Base-by-base conservation (phyloP, 2,329 filamentous ascomycete genomes). In the Hypoxylon sp. region DNA sequence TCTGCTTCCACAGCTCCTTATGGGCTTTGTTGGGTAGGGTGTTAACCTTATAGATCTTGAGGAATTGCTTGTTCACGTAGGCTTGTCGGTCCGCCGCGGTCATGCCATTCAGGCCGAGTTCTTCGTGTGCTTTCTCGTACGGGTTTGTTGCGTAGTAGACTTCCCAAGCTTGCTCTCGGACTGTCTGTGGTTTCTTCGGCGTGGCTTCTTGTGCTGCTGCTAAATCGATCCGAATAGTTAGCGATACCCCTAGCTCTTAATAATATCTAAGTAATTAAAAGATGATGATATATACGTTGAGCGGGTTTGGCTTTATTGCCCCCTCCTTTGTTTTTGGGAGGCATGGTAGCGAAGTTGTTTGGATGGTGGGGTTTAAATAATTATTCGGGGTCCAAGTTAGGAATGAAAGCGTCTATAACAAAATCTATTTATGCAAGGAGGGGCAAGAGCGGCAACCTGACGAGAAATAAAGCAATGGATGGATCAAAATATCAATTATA, bases 1-100 rank as follows among this genome's bases (percentile, higher is more conserved):
- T 72, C 35, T 73, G 71, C 67, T 80, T 81, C 81, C 81, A 85
- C 64, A 80, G 77, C 61, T 84, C 81, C 62, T 78, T 77, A 63
- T 82, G 77, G 17, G 76, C 68, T 67, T 82, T 82, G 66, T 73
- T 71, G n/a, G 61, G 63, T 25, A 67, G 61, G 5, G 44, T 41
- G 26, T 65, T 60, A 51, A 71, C 65, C 32, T 70, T 70, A 26
- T 74, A 71, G 34, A 72, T 72, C 31, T 70, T 70, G 29, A 81
- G 71, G 49, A 79, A 74, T 57, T 75, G 71, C 12, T 74, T 64
- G 66, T 78, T 75, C 26, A 74, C 64, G 70, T 77, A 82, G 15
- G 73, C 74, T 60, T 77, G 75, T 51, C 73, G 75, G 48, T 84
- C 79, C 43, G 73, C 69, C 2, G 75, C 68, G 7, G 73, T 75